Conservation (phyloP, 495 filamentous ascomycete species). For the Podospora tetraspora region DNA sequence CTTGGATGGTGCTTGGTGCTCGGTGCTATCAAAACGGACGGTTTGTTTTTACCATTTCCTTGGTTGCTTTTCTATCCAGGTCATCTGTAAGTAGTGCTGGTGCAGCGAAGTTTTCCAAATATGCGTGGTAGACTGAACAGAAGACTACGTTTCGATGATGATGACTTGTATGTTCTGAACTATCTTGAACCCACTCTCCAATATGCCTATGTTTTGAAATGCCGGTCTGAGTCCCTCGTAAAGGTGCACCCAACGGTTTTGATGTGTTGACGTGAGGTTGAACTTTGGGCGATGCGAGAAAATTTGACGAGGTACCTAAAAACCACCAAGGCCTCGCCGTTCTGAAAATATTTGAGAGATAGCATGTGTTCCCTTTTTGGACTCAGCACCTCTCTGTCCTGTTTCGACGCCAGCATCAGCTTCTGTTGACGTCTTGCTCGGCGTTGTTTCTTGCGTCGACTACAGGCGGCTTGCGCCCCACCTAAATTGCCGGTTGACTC, state of each 20-base stretch:
- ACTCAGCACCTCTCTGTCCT: not conserved
- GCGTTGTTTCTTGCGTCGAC: too few species aligned
- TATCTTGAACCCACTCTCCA: not conserved
- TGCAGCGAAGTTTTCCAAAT: slow-evolving; percentile 30
- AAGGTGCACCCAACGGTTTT: too few species aligned
- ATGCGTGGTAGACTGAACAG: slow-evolving; percentile 34
- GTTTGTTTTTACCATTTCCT: slow-evolving; percentile 15
- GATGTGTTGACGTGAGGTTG: too few species aligned
- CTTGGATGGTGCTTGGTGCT: slow-evolving; percentile 30
- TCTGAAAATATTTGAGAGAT: not conserved
- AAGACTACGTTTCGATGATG: slow-evolving; percentile 10
- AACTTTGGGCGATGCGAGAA: not conserved
- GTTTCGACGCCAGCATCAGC: not conserved
- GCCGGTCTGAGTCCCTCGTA: not conserved
- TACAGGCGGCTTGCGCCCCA: not conserved
- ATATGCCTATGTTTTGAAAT: too few species aligned
- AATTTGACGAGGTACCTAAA: not conserved
- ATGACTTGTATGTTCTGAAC: not conserved
- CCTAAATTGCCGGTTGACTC: not conserved
- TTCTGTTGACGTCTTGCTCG: too few species aligned
- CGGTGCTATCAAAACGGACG: slow-evolving; percentile 27
- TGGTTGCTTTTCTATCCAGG: slow-evolving; percentile 22
- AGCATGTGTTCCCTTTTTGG: not conserved
- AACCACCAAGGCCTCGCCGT: not conserved
- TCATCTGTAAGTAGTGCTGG: slow-evolving; percentile 33